Evolutionary conservation across 257 asterid species (phyloP).

Genomic region (Prunella vulgaris): DNA sequence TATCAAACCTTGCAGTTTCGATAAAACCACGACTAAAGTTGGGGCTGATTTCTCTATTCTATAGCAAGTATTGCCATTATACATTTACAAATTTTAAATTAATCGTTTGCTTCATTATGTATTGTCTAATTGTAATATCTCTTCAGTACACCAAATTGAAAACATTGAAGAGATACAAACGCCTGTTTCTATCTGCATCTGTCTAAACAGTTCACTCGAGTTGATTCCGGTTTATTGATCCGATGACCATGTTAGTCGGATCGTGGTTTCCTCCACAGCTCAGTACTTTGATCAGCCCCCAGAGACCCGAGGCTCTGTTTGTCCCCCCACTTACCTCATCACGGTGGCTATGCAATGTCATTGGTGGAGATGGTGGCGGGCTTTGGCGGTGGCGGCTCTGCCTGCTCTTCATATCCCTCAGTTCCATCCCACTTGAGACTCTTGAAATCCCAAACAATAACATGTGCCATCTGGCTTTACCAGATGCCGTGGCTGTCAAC

Average conservation of each 20-base stretch:
- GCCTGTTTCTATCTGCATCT: background rate
- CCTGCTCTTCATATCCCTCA: slow-evolving; percentile 56
- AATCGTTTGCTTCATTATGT: background rate
- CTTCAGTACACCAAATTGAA: background rate
- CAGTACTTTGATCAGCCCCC: slow-evolving; percentile 52
- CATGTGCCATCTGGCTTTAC: slow-evolving; percentile 48
- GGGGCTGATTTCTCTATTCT: background rate
- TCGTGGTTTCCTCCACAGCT: slow-evolving; percentile 49
- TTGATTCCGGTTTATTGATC: slow-evolving; percentile 16
- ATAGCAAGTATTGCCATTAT: background rate
- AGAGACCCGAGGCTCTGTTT: slow-evolving; percentile 24
- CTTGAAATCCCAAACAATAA: slow-evolving; percentile 49
- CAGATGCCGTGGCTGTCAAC: slow-evolving; percentile 37
- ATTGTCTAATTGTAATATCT: background rate
- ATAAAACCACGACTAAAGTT: too few relatives aligned
- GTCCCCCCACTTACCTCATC: slow-evolving; percentile 1
- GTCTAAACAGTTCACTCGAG: slow-evolving; percentile 14
- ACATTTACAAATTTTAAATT: too few relatives aligned
- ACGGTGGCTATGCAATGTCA: background rate
- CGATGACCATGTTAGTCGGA: slow-evolving; percentile 20
- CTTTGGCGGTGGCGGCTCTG: slow-evolving; percentile 43
- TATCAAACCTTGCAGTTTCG: too few relatives aligned
- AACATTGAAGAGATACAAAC: background rate
- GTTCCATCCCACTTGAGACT: slow-evolving; percentile 37
- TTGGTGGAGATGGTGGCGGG: slow-evolving; percentile 21